Percentiles rank a stretch among this genome's conserved stretches.
These are phyloP conservation scores for Gynochthodes officinalis DNA, from an alignment of 257 asterid genomes.

Conservation along the genomic window DNA sequence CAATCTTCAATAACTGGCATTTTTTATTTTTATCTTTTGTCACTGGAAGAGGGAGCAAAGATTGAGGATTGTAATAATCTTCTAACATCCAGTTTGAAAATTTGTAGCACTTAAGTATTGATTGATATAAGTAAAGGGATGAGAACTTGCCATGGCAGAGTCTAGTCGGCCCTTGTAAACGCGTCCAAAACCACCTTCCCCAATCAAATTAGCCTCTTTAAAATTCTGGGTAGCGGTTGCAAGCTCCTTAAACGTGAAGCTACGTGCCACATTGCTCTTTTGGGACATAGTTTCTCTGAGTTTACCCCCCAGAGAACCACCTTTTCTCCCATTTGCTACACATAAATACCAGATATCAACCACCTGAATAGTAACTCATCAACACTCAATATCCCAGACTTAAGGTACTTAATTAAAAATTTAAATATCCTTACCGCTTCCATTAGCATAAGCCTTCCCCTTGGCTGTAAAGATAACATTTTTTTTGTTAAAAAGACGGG, in stretches of 20 bases:
- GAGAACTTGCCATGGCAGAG: constrained; percentile 47
- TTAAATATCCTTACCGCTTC: constrained; percentile 33
- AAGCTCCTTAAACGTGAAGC: constrained; percentile 79
- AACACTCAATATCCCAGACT: not conserved
- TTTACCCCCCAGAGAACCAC: constrained; percentile 32
- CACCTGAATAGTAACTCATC: constrained; percentile 1
- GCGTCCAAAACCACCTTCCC: constrained; percentile 88
- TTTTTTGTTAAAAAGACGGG: constrained; percentile 7
- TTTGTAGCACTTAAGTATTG: not conserved
- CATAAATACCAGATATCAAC: constrained; percentile 12
- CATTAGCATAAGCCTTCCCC: constrained; percentile 31
- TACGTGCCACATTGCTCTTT: constrained; percentile 52
- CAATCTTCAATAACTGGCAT: not conserved
- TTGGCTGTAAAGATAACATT: constrained; percentile 22
- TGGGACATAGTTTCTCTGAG: constrained; percentile 28
- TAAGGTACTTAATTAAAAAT: not conserved
- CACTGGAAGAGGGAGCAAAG: not conserved
- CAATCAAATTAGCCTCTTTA: constrained; percentile 64
- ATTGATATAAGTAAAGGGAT: not conserved
- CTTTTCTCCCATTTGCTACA: constrained; percentile 41
- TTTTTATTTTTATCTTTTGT: not conserved
- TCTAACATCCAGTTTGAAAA: not conserved
- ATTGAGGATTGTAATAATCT: not conserved
- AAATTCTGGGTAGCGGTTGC: constrained; percentile 73
- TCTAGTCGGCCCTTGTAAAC: constrained; percentile 75